phyloP scores from a whole-genome alignment of 805 yeast genomes.

The Lachancea fermentati region DNA sequence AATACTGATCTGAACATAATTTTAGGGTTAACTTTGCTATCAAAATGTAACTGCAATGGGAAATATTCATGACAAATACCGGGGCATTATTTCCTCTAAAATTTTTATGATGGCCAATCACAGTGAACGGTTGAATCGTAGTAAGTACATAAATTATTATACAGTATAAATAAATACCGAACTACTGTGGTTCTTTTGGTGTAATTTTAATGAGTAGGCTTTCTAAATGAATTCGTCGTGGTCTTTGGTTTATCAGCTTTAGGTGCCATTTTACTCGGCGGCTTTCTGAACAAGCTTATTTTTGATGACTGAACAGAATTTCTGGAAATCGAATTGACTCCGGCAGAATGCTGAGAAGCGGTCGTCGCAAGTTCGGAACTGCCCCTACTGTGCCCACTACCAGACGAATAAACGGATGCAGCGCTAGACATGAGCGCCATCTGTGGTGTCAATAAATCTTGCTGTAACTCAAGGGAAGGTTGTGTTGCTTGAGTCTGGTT shows the following conservation, averaged over 20 bases:
- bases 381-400: slow-evolving; percentile 1
- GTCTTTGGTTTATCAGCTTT: slow-evolving; percentile 2
- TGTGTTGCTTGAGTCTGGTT: slow-evolving; percentile 4
- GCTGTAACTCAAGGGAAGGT: background rate
- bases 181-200: background rate
- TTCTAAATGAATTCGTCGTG: background rate
- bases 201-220: background rate
- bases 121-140: too few relatives aligned
- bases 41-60: too few relatives aligned
- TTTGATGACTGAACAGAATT: slow-evolving; percentile 6
- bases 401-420: slow-evolving; percentile 7
- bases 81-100: too few relatives aligned
- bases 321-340: slow-evolving; percentile 2
- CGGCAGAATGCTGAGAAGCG: slow-evolving; percentile 1
- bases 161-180: too few relatives aligned
- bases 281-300: slow-evolving; percentile 5
- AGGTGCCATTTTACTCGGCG: slow-evolving; percentile 4
- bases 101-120: too few relatives aligned
- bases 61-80: too few relatives aligned
- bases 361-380: background rate
- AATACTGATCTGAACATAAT: slow-evolving; percentile 51
- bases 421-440: slow-evolving; percentile 7
- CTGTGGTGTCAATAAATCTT: background rate
- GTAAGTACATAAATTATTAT: too few relatives aligned
- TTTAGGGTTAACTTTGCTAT: too few relatives aligned